Percentiles rank a stretch among this genome's conserved stretches.
These are phyloP conservation scores for Monilinia aucupariae DNA, from an alignment of 2,329 filamentous ascomycete species.

Conservation along the genomic window DNA sequence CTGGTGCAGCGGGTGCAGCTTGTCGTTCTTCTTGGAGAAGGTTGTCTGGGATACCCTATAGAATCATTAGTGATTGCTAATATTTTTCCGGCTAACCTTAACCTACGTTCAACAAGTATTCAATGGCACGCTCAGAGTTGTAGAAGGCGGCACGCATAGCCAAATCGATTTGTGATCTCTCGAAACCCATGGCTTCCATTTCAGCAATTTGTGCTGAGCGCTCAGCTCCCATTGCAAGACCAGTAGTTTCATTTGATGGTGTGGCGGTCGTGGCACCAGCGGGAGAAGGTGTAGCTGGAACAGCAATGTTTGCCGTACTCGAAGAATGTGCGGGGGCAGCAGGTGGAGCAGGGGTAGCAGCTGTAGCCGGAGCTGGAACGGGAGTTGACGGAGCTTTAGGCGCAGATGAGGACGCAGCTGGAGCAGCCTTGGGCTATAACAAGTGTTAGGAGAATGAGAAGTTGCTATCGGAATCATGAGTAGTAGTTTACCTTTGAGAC, in stretches of 20 bases:
- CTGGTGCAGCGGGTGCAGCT: slow-evolving; percentile 42
- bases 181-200: slow-evolving; percentile 98
- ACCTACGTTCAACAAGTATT: slow-evolving; percentile 83
- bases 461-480: background rate
- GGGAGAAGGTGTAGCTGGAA: slow-evolving; percentile 45
- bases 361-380: slow-evolving; percentile 50
- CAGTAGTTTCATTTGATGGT: slow-evolving; percentile 62
- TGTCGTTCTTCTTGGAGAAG: slow-evolving; percentile 64
- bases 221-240: slow-evolving; percentile 80
- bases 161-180: slow-evolving; percentile 78
- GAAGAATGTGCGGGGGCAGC: slow-evolving; percentile 58
- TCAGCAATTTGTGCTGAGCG: slow-evolving; percentile 77
- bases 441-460: slow-evolving; percentile 26
- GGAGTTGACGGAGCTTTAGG: slow-evolving; percentile 57
- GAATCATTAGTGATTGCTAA: slow-evolving; percentile 18
- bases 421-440: slow-evolving; percentile 61
- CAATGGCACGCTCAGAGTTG: slow-evolving; percentile 95
- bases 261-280: slow-evolving; percentile 43
- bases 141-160: slow-evolving; percentile 95
- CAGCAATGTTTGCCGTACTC: slow-evolving; percentile 44
- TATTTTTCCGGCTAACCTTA: background rate
- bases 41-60: slow-evolving; percentile 82
- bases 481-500: slow-evolving; percentile 72
- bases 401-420: slow-evolving; percentile 49
- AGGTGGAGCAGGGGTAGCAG: slow-evolving; percentile 52